Percentiles rank a stretch among this genome's conserved stretches.
Evolutionary conservation across 768 basidiomycete species (phyloP).

Genomic region (Lactifluus rugatus): DNA sequence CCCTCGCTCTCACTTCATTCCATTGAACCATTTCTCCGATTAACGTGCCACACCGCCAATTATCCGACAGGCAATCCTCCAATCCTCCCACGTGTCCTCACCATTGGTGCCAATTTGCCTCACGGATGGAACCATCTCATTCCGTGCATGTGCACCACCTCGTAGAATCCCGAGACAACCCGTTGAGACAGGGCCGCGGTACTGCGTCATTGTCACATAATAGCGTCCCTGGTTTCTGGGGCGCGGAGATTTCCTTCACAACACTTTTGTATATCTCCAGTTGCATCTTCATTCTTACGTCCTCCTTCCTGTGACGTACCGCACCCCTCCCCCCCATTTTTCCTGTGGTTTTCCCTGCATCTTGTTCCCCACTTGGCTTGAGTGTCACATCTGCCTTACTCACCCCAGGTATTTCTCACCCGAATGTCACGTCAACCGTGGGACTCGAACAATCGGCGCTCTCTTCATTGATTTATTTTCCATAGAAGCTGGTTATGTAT

Average conservation of each 20-base stretch:
- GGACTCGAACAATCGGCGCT: neutral
- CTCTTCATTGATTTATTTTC: constrained; percentile 3
- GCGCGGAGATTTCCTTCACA: constrained; percentile 2
- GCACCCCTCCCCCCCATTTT: neutral
- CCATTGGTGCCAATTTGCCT: neutral
- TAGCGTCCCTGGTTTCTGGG: neutral
- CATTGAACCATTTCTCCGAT: neutral
- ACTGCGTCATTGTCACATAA: neutral
- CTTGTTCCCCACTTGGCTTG: neutral
- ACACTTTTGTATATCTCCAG: neutral
- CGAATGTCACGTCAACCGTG: neutral
- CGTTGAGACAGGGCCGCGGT: neutral
- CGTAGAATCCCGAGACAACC: neutral
- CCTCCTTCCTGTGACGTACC: neutral
- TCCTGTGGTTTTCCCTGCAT: neutral
- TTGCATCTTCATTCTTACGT: constrained; percentile 2
- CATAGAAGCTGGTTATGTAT: constrained; percentile 10
- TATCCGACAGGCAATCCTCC: neutral
- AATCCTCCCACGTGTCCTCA: constrained; percentile 1
- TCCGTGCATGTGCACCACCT: neutral
- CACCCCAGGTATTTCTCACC: neutral
- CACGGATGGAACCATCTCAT: neutral
- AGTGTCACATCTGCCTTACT: neutral
- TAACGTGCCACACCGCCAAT: neutral
- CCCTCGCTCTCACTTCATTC: neutral